A percentile compares a stretch with the other conserved stretches of the same genome.
phyloP scores from a whole-genome alignment of 495 filamentous ascomycete genomes.

The Astrothelium macrocarpum region DNA sequence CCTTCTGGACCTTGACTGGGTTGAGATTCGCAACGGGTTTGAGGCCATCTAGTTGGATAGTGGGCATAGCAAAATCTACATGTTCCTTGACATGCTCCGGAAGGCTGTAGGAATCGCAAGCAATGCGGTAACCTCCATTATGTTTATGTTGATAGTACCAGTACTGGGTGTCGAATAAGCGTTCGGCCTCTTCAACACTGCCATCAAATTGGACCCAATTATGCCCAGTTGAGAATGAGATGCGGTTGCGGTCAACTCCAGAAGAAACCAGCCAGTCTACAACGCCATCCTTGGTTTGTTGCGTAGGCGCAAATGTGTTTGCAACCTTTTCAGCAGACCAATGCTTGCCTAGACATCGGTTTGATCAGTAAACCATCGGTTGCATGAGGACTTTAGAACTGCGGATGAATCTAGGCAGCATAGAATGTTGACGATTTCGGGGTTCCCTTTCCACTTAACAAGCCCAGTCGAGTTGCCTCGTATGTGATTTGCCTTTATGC shows the following conservation, averaged over 20 bases:
- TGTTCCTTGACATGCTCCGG: conserved; percentile 23
- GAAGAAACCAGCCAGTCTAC: conserved; percentile 40
- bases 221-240: conserved; percentile 40
- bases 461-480: too few species aligned
- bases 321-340: conserved; percentile 17
- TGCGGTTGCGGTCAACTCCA: conserved; percentile 40
- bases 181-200: conserved; percentile 43
- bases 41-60: conserved; percentile 22
- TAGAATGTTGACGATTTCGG: too few species aligned
- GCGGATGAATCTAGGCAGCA: too few species aligned
- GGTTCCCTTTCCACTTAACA: too few species aligned
- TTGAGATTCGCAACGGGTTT: conserved; percentile 11
- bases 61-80: conserved; percentile 28
- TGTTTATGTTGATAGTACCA: conserved; percentile 44
- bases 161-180: conserved; percentile 50
- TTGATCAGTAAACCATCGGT: not conserved
- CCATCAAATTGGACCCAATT: conserved; percentile 45
- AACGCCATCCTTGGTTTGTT: conserved; percentile 12
- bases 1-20: not conserved
- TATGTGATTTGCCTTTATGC: too few species aligned
- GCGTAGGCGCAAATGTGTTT: conserved; percentile 15
- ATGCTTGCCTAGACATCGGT: conserved; percentile 8
- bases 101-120: conserved; percentile 33
- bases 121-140: conserved; percentile 39
- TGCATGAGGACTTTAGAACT: not conserved